A percentile compares a stretch with the other conserved stretches of the same genome.
Evolutionary conservation across 2,329 filamentous ascomycete species (phyloP).

Genomic region (Mycosphaerella arachidis): DNA sequence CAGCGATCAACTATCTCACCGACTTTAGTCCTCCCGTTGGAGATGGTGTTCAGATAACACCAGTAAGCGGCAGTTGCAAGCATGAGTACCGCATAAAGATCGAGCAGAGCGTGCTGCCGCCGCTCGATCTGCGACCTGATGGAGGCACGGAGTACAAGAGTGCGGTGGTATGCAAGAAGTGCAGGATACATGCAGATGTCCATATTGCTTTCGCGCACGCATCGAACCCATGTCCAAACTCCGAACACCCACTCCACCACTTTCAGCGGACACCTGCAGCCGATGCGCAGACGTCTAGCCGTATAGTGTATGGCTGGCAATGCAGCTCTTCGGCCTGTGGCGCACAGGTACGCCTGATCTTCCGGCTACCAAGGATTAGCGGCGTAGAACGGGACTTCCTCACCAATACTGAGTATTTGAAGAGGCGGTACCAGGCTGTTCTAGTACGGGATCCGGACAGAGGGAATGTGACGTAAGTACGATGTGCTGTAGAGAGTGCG

Average conservation of each 20-base stretch:
- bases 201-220: slow-evolving; percentile 46
- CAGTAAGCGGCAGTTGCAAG: slow-evolving; percentile 48
- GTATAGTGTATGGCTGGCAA: slow-evolving; percentile 47
- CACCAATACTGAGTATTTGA: slow-evolving; percentile 50
- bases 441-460: slow-evolving; percentile 51
- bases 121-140: slow-evolving; percentile 38
- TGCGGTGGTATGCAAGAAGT: slow-evolving; percentile 57
- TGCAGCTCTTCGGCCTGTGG: slow-evolving; percentile 59
- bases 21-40: slow-evolving; percentile 53
- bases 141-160: slow-evolving; percentile 49
- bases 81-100: slow-evolving; percentile 57
- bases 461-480: slow-evolving; percentile 40
- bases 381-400: slow-evolving; percentile 48
- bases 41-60: slow-evolving; percentile 31
- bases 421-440: slow-evolving; percentile 50
- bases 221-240: slow-evolving; percentile 44
- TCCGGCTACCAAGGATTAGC: slow-evolving; percentile 51
- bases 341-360: slow-evolving; percentile 48
- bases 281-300: slow-evolving; percentile 12
- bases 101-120: slow-evolving; percentile 49
- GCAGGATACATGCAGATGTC: slow-evolving; percentile 59
- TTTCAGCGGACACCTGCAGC: slow-evolving; percentile 34
- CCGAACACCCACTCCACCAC: slow-evolving; percentile 58
- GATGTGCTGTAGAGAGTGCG: background rate
- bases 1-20: slow-evolving; percentile 45